phyloP scores from a whole-genome alignment of 1,284 basidiomycete species.

The Pseudomicrostroma phylloplanum region DNA sequence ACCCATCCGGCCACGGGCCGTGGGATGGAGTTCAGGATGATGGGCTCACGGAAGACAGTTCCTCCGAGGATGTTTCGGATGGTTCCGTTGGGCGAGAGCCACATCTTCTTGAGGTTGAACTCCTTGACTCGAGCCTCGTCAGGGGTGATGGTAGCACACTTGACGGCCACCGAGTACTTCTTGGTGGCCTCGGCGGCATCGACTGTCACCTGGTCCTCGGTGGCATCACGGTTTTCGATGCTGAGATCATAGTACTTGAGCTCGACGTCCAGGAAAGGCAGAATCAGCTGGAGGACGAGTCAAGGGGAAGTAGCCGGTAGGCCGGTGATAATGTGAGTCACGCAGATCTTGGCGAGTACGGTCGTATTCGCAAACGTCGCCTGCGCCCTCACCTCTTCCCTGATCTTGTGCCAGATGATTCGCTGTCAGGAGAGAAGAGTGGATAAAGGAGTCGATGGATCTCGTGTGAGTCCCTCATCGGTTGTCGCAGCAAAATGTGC shows the following conservation, averaged over 20 bases:
- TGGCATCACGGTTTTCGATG: slow-evolving; percentile 82
- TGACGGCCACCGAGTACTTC: slow-evolving; percentile 51
- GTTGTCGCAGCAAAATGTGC: slow-evolving; percentile 38
- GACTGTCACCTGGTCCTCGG: slow-evolving; percentile 85
- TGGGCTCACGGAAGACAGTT: slow-evolving; percentile 97
- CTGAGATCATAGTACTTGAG: slow-evolving; percentile 98
- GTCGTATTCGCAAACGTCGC: too few species aligned
- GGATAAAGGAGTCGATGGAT: background rate
- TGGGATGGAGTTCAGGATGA: slow-evolving; percentile 82
- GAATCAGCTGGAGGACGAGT: slow-evolving; percentile 64
- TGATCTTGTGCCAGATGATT: slow-evolving; percentile 88
- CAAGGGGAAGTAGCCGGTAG: background rate
- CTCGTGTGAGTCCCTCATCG: too few species aligned
- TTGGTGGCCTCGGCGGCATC: slow-evolving; percentile 77
- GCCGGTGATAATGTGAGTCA: too few species aligned
- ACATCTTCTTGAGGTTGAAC: slow-evolving; percentile 91
- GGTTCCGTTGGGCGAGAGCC: slow-evolving; percentile 48
- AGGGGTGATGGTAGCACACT: slow-evolving; percentile 95
- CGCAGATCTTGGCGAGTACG: too few species aligned
- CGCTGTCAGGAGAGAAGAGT: slow-evolving; percentile 13
- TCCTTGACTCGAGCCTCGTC: slow-evolving; percentile 82
- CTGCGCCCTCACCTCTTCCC: slow-evolving; percentile 67
- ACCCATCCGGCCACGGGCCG: slow-evolving; percentile 84
- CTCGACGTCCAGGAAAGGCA: slow-evolving; percentile 88
- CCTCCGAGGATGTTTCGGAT: slow-evolving; percentile 93